A percentile compares a stretch with the other conserved stretches of the same genome.
Conservation (phyloP, 768 basidiomycete genomes). For the Suillus plorans region DNA sequence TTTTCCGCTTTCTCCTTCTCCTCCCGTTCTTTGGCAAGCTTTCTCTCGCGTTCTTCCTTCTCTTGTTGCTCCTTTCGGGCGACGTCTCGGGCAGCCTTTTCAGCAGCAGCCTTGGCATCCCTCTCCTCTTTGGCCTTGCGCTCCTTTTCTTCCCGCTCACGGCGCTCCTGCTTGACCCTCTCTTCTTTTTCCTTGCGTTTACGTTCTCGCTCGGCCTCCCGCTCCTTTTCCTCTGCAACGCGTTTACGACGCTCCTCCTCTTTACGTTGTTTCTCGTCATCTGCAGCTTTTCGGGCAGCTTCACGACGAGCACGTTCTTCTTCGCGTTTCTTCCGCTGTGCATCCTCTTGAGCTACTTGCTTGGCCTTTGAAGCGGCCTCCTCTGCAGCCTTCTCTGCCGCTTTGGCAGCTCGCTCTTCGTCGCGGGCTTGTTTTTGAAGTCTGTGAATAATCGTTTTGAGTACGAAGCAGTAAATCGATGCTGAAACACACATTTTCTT, state of each 20-base stretch:
- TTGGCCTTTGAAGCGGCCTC: constrained; percentile 77
- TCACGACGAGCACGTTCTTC: constrained; percentile 86
- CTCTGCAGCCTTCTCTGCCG: constrained; percentile 85
- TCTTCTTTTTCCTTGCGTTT: constrained; percentile 78
- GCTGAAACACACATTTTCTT: constrained; percentile 77
- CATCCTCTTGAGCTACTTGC: constrained; percentile 77
- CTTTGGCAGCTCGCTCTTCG: constrained; percentile 80
- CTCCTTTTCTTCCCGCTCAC: constrained; percentile 62
- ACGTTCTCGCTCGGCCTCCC: constrained; percentile 72
- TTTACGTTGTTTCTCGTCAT: constrained; percentile 80
- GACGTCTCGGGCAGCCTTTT: constrained; percentile 43
- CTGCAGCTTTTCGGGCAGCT: constrained; percentile 67
- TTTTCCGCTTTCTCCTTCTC: constrained; percentile 59
- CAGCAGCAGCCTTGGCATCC: constrained; percentile 53
- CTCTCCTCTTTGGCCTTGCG: constrained; percentile 63
- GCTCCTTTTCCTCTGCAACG: constrained; percentile 76
- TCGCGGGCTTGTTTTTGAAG: constrained; percentile 92
- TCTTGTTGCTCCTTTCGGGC: constrained; percentile 48
- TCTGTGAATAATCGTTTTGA: constrained; percentile 40
- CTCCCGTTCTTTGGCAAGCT: constrained; percentile 61
- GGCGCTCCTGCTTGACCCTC: constrained; percentile 47
- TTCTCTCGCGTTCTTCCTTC: constrained; percentile 68
- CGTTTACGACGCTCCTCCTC: constrained; percentile 84
- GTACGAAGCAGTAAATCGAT: constrained; percentile 6
- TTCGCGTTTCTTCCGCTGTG: constrained; percentile 76